phyloP scores from a whole-genome alignment of 2,329 filamentous ascomycete species.

The Metarhizium humberi region DNA sequence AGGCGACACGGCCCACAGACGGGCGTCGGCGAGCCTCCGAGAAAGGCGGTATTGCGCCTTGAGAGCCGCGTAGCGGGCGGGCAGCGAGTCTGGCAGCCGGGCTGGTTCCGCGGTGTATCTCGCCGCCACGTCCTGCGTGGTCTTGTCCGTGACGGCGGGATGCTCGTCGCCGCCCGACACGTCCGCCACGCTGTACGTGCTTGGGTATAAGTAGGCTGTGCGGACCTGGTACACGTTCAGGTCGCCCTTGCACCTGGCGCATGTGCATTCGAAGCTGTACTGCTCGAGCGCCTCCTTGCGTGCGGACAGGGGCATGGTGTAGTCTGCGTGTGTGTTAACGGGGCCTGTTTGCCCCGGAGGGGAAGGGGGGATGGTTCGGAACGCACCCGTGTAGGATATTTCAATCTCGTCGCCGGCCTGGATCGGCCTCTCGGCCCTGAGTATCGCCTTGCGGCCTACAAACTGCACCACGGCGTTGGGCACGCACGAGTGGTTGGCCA shows the following conservation, averaged over 20 bases:
- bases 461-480: slow-evolving; percentile 53
- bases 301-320: slow-evolving; percentile 32
- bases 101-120: not conserved
- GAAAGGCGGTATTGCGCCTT: slow-evolving; percentile 11
- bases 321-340: slow-evolving; percentile 26
- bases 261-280: slow-evolving; percentile 45
- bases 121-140: slow-evolving; percentile 7
- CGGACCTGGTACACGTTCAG: slow-evolving; percentile 43
- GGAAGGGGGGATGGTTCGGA: not conserved
- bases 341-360: not conserved
- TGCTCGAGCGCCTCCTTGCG: slow-evolving; percentile 33
- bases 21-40: slow-evolving; percentile 13
- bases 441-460: slow-evolving; percentile 36
- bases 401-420: slow-evolving; percentile 45
- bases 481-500: slow-evolving; percentile 54
- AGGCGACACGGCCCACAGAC: slow-evolving; percentile 41
- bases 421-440: slow-evolving; percentile 42
- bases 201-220: slow-evolving; percentile 30
- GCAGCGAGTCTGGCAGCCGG: slow-evolving; percentile 12
- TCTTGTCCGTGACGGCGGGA: slow-evolving; percentile 13
- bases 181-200: slow-evolving; percentile 34
- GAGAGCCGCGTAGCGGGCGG: slow-evolving; percentile 15
- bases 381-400: slow-evolving; percentile 52
- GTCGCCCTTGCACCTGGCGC: slow-evolving; percentile 38
- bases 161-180: slow-evolving; percentile 18